phyloP scores from a whole-genome alignment of 202 grass and related monocot species.

The Zoysia matrella region DNA sequence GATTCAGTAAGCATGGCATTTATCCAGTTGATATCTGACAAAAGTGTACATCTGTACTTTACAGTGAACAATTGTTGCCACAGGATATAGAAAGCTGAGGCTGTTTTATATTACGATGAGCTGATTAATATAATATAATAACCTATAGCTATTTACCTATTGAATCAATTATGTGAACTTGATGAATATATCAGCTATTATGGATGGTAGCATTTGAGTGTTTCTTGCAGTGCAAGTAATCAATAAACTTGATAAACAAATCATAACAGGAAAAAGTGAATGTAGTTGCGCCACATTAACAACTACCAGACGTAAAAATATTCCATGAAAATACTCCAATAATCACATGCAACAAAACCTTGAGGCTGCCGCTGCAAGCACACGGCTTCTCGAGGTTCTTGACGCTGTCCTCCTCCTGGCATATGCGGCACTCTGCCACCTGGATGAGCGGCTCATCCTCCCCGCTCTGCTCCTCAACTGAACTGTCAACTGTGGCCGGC shows the following conservation, averaged over 20 bases:
- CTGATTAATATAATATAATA: too few species aligned
- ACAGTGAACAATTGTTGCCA: too few species aligned
- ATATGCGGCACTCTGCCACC: slow-evolving; percentile 79
- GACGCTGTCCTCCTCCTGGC: slow-evolving; percentile 85
- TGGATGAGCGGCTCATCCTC: slow-evolving; percentile 80
- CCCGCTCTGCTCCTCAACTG: slow-evolving; percentile 25
- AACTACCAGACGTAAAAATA: not conserved
- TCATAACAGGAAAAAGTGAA: not conserved
- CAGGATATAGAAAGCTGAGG: too few species aligned
- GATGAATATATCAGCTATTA: too few species aligned
- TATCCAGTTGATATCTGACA: too few species aligned
- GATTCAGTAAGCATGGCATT: too few species aligned
- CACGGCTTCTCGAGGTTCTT: slow-evolving; percentile 88
- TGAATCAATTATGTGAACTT: too few species aligned
- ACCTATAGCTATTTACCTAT: too few species aligned
- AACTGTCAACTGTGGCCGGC: slow-evolving; percentile 25
- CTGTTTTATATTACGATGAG: too few species aligned
- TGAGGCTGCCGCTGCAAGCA: slow-evolving; percentile 83
- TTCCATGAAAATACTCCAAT: slow-evolving; percentile 1
- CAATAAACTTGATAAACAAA: not conserved
- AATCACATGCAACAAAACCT: slow-evolving; percentile 50
- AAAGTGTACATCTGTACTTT: too few species aligned
- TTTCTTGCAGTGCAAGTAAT: too few species aligned
- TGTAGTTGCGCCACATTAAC: not conserved
- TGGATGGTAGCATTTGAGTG: too few species aligned